Base-by-base conservation (phyloP, 2,329 filamentous ascomycete genomes). In the Diaporthe sp. region DNA sequence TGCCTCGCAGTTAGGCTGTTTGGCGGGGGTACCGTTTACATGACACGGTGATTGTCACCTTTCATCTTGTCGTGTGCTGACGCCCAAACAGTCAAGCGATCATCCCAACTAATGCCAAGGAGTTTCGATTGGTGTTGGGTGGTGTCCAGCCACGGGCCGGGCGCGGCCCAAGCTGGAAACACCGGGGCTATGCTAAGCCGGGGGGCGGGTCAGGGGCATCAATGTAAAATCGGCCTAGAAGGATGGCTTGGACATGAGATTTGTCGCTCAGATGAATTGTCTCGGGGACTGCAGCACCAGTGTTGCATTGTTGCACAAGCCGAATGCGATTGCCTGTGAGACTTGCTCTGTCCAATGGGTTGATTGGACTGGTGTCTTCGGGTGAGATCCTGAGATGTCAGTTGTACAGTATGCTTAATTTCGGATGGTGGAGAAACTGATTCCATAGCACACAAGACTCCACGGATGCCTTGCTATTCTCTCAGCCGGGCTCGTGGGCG, bases 41-140 rank as follows among this genome's bases (percentile, higher is more conserved):
- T 70, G 49, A 31, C 65, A 70, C 65, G 22, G n/a, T 53, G 49
- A 70, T 42, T 55, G 65, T 42, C 65, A 42, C 34, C 65, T 55
- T 55, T 70, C 65, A 55, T 55, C 65, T 70, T 22, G 65, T 55
- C 49, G 12, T 70, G 31, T n/a, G 28, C 65, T 55, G 65, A 70
- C 31, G 49, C 65, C 49, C n/a, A 42, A 53, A 42, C 46, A 70
- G 65, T 55, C 15, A 31, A 70, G 49, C 65, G 49, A 55, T 70
- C 65, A 42, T 70, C 49, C 49, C 51, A 53, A 55, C 49, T 12
- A 31, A 22, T 55, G 65, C 65, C 65, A 70, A 70, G 57, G 34
- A 55, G 65, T 70, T 70, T 70, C 65, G 65, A 70, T 70, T 70
- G 65, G n/a, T 70, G 65, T 42, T 55, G 34, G 46, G 49, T 55